Conservation (phyloP, 2,329 filamentous ascomycete genomes). For the Monosporascus sp. region DNA sequence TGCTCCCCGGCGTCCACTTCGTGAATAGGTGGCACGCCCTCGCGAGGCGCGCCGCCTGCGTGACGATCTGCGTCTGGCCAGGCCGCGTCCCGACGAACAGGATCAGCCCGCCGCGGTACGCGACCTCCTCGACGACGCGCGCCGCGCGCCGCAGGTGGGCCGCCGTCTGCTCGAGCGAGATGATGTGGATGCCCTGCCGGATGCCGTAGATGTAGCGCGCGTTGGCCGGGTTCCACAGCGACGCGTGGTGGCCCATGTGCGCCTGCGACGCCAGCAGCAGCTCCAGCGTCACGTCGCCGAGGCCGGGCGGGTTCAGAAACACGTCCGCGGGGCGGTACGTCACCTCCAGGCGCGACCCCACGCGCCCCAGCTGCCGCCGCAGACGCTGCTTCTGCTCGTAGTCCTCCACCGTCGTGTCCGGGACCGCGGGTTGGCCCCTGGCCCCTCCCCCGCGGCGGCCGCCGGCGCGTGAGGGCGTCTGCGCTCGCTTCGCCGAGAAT, state of each 20-base stretch:
- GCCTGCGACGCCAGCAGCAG: conserved; percentile 81
- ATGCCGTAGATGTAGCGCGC: conserved; percentile 91
- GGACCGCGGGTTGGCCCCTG: conserved; percentile 6
- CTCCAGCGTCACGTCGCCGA: conserved; percentile 82
- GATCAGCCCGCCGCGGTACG: conserved; percentile 75
- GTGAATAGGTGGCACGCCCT: conserved; percentile 84
- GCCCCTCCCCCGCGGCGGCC: background rate
- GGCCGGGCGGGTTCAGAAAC: conserved; percentile 65
- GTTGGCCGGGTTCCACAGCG: conserved; percentile 92
- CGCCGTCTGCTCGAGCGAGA: conserved; percentile 82
- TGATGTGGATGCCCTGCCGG: conserved; percentile 84
- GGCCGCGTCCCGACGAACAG: conserved; percentile 85
- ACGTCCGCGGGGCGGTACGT: conserved; percentile 64
- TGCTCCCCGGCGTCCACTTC: conserved; percentile 84
- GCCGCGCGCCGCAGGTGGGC: conserved; percentile 87
- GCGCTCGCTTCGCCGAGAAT: conserved; percentile 15
- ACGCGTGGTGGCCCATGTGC: conserved; percentile 86
- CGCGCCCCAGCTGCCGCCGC: conserved; percentile 37
- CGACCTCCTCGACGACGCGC: conserved; percentile 84
- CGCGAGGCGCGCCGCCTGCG: conserved; percentile 72
- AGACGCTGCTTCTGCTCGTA: conserved; percentile 34
- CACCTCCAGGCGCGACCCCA: conserved; percentile 45
- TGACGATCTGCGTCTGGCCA: conserved; percentile 75
- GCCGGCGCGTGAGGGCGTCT: conserved; percentile 7
- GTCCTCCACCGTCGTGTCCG: conserved; percentile 30